These are phyloP conservation scores for Venturia asperata DNA, from an alignment of 2,329 filamentous ascomycete genomes.

Conservation along the genomic window DNA sequence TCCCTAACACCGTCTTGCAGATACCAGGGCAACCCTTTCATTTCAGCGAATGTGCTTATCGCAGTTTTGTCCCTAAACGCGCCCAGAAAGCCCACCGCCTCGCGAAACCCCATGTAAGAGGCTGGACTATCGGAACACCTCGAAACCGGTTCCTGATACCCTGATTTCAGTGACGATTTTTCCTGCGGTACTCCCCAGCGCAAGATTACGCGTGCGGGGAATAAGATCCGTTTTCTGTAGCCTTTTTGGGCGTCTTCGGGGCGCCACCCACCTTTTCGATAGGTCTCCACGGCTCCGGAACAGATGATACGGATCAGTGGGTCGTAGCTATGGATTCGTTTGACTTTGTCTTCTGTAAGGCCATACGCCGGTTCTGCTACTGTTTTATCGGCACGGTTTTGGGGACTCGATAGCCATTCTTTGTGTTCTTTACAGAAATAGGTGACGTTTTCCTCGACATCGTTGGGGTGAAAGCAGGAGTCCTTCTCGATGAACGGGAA, in stretches of 20 bases:
- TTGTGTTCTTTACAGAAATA: neutral
- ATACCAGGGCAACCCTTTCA: neutral
- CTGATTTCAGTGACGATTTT: neutral
- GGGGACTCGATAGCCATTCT: neutral
- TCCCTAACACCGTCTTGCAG: neutral
- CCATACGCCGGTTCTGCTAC: neutral
- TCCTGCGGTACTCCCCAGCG: slow-evolving; percentile 2
- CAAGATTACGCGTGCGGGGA: neutral
- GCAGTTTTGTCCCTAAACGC: neutral
- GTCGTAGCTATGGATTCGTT: neutral
- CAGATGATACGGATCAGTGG: slow-evolving; percentile 10
- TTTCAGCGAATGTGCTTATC: neutral
- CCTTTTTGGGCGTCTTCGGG: neutral
- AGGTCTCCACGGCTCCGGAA: neutral
- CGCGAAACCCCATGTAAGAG: neutral
- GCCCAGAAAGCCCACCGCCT: neutral
- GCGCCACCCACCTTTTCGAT: slow-evolving; percentile 7
- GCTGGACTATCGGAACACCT: neutral
- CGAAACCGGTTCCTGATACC: neutral
- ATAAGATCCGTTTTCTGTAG: neutral
- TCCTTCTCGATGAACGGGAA: slow-evolving; percentile 8
- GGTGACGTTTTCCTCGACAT: neutral
- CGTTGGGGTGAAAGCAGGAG: neutral
- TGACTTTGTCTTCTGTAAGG: neutral
- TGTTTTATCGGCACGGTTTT: slow-evolving; percentile 8